Conservation (phyloP, 169 alveolate genomes). For the Cryptosporidium baileyi region DNA sequence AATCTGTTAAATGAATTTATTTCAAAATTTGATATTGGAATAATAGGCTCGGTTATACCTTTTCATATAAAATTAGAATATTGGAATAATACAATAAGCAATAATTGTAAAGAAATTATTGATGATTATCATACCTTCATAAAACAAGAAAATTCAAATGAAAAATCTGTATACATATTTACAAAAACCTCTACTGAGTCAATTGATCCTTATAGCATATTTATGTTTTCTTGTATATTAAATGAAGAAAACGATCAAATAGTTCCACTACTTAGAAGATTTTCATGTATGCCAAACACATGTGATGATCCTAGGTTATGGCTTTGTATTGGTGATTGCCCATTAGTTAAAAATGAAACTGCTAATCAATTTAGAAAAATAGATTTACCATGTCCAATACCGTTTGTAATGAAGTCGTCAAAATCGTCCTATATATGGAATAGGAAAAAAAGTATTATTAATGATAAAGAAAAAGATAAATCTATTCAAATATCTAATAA, state of each 20-base stretch:
- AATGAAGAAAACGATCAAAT: background rate
- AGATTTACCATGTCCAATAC: conserved; percentile 55
- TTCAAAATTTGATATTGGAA: conserved; percentile 30
- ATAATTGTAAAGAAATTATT: conserved; percentile 27
- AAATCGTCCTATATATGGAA: conserved; percentile 24
- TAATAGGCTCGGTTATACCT: conserved; percentile 26
- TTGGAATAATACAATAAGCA: conserved; percentile 23
- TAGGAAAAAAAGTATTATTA: background rate
- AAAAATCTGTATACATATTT: conserved; percentile 49
- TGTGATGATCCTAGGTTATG: conserved; percentile 46
- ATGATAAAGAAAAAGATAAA: background rate
- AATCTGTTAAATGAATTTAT: conserved; percentile 37
- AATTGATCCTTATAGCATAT: conserved; percentile 13
- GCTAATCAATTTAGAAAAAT: conserved; percentile 21
- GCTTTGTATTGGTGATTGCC: conserved; percentile 55
- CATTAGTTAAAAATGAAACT: conserved; percentile 30
- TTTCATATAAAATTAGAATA: conserved; percentile 20
- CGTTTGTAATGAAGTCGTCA: conserved; percentile 25
- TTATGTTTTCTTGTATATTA: conserved; percentile 48
- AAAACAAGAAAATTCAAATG: conserved; percentile 28
- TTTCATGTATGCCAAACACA: conserved; percentile 2
- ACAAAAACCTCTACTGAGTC: conserved; percentile 38
- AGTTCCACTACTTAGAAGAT: conserved; percentile 33
- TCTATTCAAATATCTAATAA: conserved; percentile 37
- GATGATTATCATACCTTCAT: conserved; percentile 45